Base-by-base conservation (phyloP, 2,329 filamentous ascomycete genomes). In the Pseudocercospora fijiensis region DNA sequence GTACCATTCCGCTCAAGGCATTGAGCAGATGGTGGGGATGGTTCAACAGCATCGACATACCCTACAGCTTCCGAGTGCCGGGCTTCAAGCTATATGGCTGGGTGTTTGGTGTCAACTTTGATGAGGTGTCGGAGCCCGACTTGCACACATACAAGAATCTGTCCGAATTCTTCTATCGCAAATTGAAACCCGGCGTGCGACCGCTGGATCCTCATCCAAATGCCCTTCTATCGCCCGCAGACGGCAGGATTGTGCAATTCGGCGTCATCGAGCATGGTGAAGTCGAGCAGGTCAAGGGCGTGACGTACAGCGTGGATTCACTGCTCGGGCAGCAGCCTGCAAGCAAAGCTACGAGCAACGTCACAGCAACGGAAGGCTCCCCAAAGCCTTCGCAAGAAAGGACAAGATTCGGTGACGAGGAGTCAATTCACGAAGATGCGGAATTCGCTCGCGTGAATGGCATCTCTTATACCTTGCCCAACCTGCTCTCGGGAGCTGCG, bases 201-300 rank as follows among this genome's bases (percentile, higher is more conserved):
- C 93, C 93, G 1, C 83, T 99, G 13, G 92, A 98, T 73, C 86
- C 91, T 1, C 87, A 94, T 70, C 85, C 86, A 1, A 89, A 90
- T 73, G 90, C 92, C 9, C 80, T 99, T 4, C 81, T 98, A 7
- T 95, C 92, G 0, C 96, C 95, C 0, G 87, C 95, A 4, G 95
- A 99, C 76, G 95, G 95, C 53, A 90, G 90, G 67, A 85, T 99
- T 52, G 85, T 99, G 26, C 94, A 98, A 72, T 97, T 92, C 71
- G 95, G 95, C 10, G 88, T 88, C 71, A 97, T 99, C 62, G 90
- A 96, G 73, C 88, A 93, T 72, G 93, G 94, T 55, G 92, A 97
- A 74, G 96, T 99, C 49, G 95, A 99, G 77, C 95, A 99, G 79
- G 94, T 99, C 68, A 99, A 99, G 79, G 95, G 95, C 65, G 95